These are phyloP conservation scores for Aspergillus sergii DNA, from an alignment of 2,329 filamentous ascomycete genomes.

Conservation along the genomic window DNA sequence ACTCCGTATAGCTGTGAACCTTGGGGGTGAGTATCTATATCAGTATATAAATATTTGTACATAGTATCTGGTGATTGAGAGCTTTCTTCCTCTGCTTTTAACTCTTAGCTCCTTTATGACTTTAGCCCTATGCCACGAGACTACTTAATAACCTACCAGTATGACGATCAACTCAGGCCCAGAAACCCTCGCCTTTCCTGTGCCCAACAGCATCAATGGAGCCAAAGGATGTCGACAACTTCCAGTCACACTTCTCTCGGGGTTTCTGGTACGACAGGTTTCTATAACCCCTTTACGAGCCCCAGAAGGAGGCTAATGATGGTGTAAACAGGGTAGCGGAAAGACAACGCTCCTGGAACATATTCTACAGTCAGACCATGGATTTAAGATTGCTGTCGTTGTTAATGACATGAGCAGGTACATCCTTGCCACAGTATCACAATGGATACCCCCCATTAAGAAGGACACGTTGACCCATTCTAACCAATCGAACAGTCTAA, in stretches of 20 bases:
- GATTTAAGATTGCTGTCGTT: constrained; percentile 69
- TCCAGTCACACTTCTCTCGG: constrained; percentile 63
- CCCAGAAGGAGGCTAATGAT: neutral
- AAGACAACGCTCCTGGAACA: constrained; percentile 73
- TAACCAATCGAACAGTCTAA: constrained; percentile 48
- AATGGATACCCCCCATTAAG: too few species aligned
- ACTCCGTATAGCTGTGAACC: constrained; percentile 1
- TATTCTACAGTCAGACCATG: constrained; percentile 68
- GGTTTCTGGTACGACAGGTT: constrained; percentile 54
- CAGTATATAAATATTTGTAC: neutral
- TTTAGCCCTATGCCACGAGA: neutral
- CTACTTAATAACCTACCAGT: neutral
- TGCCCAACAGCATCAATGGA: neutral
- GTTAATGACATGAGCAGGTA: constrained; percentile 71
- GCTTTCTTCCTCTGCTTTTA: too few species aligned
- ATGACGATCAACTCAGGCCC: constrained; percentile 22
- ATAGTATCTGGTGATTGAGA: neutral
- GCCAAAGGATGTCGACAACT: constrained; percentile 34
- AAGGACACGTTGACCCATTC: neutral
- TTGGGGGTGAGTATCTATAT: constrained; percentile 3
- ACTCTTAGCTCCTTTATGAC: neutral
- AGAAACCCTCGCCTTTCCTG: constrained; percentile 11
- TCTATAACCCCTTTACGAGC: neutral
- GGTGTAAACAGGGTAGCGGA: constrained; percentile 59
- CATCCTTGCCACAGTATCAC: constrained; percentile 24